phyloP scores from a whole-genome alignment of 1,284 basidiomycete genomes.

The Ustilago curta region DNA sequence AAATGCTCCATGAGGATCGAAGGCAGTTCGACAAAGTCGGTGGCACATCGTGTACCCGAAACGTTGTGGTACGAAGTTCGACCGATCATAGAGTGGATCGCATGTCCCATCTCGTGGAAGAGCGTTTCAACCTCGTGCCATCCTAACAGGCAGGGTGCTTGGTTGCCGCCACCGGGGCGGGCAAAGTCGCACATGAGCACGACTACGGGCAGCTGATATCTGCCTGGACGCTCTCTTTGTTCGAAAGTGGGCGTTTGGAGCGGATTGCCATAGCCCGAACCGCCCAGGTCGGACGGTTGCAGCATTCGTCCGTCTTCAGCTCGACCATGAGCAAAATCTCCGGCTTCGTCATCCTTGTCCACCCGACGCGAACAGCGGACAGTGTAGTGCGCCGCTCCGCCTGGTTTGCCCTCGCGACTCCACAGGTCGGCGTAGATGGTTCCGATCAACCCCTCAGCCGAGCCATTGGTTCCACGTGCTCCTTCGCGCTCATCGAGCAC shows the following conservation, averaged over 20 bases:
- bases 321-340: constrained; percentile 74
- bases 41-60: constrained; percentile 96
- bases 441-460: constrained; percentile 76
- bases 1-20: constrained; percentile 99
- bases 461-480: constrained; percentile 11
- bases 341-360: constrained; percentile 84
- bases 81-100: constrained; percentile 99
- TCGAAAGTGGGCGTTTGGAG: constrained; percentile 55
- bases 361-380: constrained; percentile 91
- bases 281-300: constrained; percentile 29
- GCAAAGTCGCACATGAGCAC: constrained; percentile 91
- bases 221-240: constrained; percentile 72
- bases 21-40: constrained; percentile 96
- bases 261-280: constrained; percentile 44
- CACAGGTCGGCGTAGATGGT: constrained; percentile 96
- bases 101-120: constrained; percentile 99
- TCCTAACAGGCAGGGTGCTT: constrained; percentile 80
- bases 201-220: constrained; percentile 88
- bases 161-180: constrained; percentile 75
- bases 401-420: constrained; percentile 83
- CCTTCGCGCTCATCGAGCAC: constrained; percentile 89
- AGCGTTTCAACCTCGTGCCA: constrained; percentile 96
- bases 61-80: constrained; percentile 98
- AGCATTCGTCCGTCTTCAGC: constrained; percentile 68
- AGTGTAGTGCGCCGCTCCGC: constrained; percentile 95